A percentile compares a stretch with the other conserved stretches of the same genome.
phyloP scores from a whole-genome alignment of 495 filamentous ascomycete species.

The Melanomma pulvis-pyrius region DNA sequence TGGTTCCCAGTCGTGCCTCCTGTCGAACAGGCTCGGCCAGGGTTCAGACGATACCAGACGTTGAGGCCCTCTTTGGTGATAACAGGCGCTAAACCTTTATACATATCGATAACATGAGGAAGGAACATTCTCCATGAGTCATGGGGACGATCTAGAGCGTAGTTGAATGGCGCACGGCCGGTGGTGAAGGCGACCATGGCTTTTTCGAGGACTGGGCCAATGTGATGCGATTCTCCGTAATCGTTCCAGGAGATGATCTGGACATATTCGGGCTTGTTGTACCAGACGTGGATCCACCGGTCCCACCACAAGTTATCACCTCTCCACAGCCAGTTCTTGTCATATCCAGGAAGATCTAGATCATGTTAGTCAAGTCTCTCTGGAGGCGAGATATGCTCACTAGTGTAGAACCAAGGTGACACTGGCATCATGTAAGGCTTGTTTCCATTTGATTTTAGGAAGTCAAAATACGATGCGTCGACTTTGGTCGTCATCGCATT shows the following conservation, averaged over 20 bases:
- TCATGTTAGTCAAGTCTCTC: too few species aligned
- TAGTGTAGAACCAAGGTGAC: slow-evolving; percentile 74
- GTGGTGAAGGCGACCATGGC: background rate
- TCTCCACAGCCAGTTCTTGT: slow-evolving; percentile 75
- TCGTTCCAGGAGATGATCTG: slow-evolving; percentile 69
- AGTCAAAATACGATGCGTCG: background rate
- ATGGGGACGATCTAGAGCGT: background rate
- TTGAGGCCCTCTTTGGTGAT: background rate
- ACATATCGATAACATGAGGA: background rate
- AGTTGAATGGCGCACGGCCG: slow-evolving; percentile 6
- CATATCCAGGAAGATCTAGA: slow-evolving; percentile 62
- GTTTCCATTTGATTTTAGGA: slow-evolving; percentile 52
- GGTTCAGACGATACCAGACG: slow-evolving; percentile 1
- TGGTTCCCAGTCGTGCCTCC: slow-evolving; percentile 4
- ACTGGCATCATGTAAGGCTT: slow-evolving; percentile 81
- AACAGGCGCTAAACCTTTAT: background rate
- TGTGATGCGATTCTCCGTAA: slow-evolving; percentile 76
- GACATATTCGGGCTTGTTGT: slow-evolving; percentile 67
- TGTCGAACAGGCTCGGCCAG: background rate
- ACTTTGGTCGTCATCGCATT: slow-evolving; percentile 48
- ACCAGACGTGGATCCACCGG: slow-evolving; percentile 70
- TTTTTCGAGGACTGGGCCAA: slow-evolving; percentile 56
- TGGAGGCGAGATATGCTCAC: too few species aligned
- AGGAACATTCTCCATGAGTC: background rate
- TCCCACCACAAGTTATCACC: slow-evolving; percentile 74